A percentile compares a stretch with the other conserved stretches of the same genome.
These are phyloP conservation scores for Penicillium atrosanguineum DNA, from an alignment of 495 filamentous ascomycete genomes.

Conservation along the genomic window DNA sequence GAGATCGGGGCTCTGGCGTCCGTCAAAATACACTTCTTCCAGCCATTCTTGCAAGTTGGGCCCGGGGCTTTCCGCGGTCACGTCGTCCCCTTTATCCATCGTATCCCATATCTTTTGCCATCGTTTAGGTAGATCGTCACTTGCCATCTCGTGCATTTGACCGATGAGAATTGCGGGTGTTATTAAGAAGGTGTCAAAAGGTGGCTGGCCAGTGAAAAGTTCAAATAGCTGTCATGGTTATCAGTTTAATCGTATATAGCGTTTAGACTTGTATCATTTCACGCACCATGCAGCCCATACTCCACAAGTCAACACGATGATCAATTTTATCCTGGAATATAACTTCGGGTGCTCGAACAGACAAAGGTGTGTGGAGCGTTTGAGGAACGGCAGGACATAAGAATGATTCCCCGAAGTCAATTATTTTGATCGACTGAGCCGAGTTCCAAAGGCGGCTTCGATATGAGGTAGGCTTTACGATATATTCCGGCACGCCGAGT, in stretches of 20 bases:
- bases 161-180: constrained; percentile 28
- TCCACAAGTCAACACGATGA: constrained; percentile 45
- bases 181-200: constrained; percentile 36
- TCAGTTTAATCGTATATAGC: constrained; percentile 10
- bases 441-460: constrained; percentile 17
- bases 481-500: constrained; percentile 33
- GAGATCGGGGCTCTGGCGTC: constrained; percentile 22
- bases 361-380: constrained; percentile 32
- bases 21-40: constrained; percentile 36
- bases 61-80: constrained; percentile 14
- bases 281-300: constrained; percentile 40
- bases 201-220: constrained; percentile 34
- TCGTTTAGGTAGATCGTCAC: constrained; percentile 30
- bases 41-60: constrained; percentile 34
- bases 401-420: constrained; percentile 48
- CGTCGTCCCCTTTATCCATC: constrained; percentile 14
- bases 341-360: constrained; percentile 40
- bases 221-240: constrained; percentile 35
- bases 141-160: constrained; percentile 35
- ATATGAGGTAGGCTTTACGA: constrained; percentile 30
- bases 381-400: constrained; percentile 18
- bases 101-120: constrained; percentile 28
- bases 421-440: constrained; percentile 28
- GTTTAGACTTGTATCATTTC: constrained; percentile 2
- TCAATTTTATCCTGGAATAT: constrained; percentile 40